phyloP scores from a whole-genome alignment of 2,329 filamentous ascomycete species.

The Hypomyces perniciosus region DNA sequence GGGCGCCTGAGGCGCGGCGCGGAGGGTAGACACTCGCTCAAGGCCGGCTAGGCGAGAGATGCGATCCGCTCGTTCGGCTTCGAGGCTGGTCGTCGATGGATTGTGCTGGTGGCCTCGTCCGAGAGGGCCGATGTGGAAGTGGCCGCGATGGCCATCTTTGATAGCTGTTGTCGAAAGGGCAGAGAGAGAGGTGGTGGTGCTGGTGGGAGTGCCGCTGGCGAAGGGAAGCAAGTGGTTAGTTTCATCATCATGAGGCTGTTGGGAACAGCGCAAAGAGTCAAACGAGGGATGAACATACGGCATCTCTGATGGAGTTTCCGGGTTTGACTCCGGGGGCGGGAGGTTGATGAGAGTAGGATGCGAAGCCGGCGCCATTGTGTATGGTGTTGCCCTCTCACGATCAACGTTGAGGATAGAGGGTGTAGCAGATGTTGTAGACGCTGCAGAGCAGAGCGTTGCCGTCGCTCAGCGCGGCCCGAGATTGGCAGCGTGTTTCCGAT shows the following conservation, averaged over 20 bases:
- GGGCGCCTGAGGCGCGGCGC: slow-evolving; percentile 39
- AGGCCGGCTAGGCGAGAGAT: slow-evolving; percentile 93
- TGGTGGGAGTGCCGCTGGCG: slow-evolving; percentile 84
- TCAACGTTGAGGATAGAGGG: not conserved
- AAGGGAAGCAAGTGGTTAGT: slow-evolving; percentile 11
- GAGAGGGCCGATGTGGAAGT: slow-evolving; percentile 50
- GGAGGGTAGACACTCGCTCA: slow-evolving; percentile 75
- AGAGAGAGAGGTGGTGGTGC: slow-evolving; percentile 84
- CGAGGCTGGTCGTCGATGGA: slow-evolving; percentile 63
- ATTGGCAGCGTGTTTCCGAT: no score
- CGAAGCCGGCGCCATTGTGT: slow-evolving; percentile 34
- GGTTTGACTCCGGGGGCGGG: slow-evolving; percentile 73
- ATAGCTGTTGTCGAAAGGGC: slow-evolving; percentile 90
- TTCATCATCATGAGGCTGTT: not conserved
- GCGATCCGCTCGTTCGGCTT: slow-evolving; percentile 88
- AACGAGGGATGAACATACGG: slow-evolving; percentile 56
- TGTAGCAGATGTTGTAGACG: not conserved
- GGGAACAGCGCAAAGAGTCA: not conserved
- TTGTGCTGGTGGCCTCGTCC: slow-evolving; percentile 55
- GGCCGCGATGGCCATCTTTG: slow-evolving; percentile 90
- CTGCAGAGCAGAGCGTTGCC: no score
- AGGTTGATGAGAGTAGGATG: slow-evolving; percentile 74
- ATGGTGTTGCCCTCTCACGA: no score
- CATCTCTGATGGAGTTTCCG: slow-evolving; percentile 81
- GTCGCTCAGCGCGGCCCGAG: no score